Percentiles rank a stretch among this genome's conserved stretches.
Evolutionary conservation across 768 basidiomycete species (phyloP).

Genomic region (Chlorophyllum brunneum): DNA sequence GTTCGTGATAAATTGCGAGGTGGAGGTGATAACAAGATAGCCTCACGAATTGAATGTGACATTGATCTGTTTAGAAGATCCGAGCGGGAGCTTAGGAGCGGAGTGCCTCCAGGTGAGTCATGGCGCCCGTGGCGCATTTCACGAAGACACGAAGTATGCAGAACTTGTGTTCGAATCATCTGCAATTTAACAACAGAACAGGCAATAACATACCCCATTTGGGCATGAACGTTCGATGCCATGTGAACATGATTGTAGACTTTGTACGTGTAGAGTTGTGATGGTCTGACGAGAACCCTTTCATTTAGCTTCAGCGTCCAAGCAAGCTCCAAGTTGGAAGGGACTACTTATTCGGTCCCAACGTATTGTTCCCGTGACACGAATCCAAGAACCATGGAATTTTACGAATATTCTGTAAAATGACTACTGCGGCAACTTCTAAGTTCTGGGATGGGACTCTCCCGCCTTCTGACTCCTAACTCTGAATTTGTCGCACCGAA

Average conservation of each 20-base stretch:
- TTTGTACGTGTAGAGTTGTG: slow-evolving; percentile 9
- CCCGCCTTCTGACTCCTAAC: slow-evolving; percentile 7
- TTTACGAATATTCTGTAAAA: too few species aligned
- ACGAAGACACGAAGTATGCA: background rate
- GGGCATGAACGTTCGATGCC: background rate
- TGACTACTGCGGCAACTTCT: too few species aligned
- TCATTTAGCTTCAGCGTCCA: background rate
- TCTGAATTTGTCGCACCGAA: background rate
- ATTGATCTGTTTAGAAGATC: slow-evolving; percentile 2
- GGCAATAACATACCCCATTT: slow-evolving; percentile 1
- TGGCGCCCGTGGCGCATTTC: background rate
- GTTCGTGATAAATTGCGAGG: slow-evolving; percentile 5
- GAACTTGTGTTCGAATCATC: background rate
- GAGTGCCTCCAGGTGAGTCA: background rate
- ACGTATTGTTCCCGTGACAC: too few species aligned
- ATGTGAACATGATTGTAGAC: slow-evolving; percentile 1
- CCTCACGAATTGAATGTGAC: too few species aligned
- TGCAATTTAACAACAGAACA: slow-evolving; percentile 4
- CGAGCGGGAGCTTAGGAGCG: background rate
- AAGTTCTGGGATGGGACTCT: too few species aligned
- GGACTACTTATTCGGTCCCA: background rate
- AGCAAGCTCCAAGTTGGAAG: background rate
- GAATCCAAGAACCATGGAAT: background rate
- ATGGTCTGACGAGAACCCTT: background rate
- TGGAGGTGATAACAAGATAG: too few species aligned